A percentile compares a stretch with the other conserved stretches of the same genome.
Conservation (phyloP, 1,284 basidiomycete genomes). For the Moniliophthora roreri region DNA sequence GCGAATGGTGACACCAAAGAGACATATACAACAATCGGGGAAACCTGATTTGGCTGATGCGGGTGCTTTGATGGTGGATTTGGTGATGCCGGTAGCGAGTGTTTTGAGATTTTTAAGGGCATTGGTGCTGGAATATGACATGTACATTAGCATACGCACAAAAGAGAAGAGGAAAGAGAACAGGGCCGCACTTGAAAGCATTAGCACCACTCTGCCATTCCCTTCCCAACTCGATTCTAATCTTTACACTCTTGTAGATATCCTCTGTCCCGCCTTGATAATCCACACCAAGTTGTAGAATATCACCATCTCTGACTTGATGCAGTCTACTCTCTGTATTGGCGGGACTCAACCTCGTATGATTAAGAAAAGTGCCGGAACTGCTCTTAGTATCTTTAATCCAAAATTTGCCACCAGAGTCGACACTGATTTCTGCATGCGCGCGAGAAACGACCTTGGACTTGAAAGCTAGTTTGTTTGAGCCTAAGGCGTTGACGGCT, state of each 20-base stretch:
- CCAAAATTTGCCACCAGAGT: constrained; percentile 68
- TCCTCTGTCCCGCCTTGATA: constrained; percentile 98
- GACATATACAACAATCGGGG: constrained; percentile 95
- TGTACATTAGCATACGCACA: not conserved
- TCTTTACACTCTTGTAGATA: constrained; percentile 98
- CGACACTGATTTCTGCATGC: constrained; percentile 94
- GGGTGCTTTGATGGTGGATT: constrained; percentile 14
- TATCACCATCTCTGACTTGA: constrained; percentile 90
- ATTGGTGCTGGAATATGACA: constrained; percentile 54
- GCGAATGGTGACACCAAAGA: constrained; percentile 92
- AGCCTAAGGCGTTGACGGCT: constrained; percentile 68
- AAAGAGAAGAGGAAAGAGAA: constrained; percentile 3
- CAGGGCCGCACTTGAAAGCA: constrained; percentile 86
- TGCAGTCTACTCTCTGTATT: constrained; percentile 80
- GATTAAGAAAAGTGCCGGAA: constrained; percentile 96
- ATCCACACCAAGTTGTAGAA: constrained; percentile 95
- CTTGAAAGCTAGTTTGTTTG: constrained; percentile 92
- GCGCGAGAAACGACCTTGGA: constrained; percentile 94
- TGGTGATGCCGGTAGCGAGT: constrained; percentile 48
- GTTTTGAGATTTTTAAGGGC: constrained; percentile 82
- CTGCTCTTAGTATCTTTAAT: constrained; percentile 91
- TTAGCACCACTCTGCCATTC: constrained; percentile 91
- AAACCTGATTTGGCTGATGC: constrained; percentile 41
- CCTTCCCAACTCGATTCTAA: constrained; percentile 87
- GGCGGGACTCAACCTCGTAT: constrained; percentile 85